phyloP scores from a whole-genome alignment of 1,284 basidiomycete species.

The Pterulicium gracile region DNA sequence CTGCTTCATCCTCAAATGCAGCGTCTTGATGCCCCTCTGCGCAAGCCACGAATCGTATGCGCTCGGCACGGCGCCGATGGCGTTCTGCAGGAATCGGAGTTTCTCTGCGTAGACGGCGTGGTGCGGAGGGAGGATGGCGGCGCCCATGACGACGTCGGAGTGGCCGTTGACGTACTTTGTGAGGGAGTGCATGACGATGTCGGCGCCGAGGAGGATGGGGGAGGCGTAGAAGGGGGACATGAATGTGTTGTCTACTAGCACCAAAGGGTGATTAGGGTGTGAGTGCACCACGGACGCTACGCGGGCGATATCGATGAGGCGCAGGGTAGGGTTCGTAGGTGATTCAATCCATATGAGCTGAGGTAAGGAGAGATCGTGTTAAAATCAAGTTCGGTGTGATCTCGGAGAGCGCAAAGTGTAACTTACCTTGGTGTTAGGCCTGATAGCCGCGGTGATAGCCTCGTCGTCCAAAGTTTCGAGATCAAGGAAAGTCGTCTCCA shows the following conservation, averaged over 20 bases:
- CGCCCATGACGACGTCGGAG: constrained; percentile 86
- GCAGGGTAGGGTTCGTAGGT: constrained; percentile 91
- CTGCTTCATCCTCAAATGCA: constrained; percentile 77
- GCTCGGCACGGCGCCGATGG: constrained; percentile 81
- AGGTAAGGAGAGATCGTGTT: constrained; percentile 3
- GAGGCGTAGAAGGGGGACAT: constrained; percentile 88
- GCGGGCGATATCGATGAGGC: constrained; percentile 69
- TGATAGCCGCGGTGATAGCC: constrained; percentile 53
- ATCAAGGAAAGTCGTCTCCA: constrained; percentile 81
- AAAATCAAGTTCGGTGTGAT: constrained; percentile 4
- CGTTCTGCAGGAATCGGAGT: constrained; percentile 88
- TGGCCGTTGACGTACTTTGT: constrained; percentile 95
- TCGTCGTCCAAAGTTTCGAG: constrained; percentile 62
- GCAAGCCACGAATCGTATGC: constrained; percentile 89
- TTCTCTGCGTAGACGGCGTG: constrained; percentile 36
- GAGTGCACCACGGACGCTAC: constrained; percentile 51
- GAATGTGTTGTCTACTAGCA: constrained; percentile 92
- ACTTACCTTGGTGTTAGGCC: constrained; percentile 73
- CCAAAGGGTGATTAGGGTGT: constrained; percentile 50
- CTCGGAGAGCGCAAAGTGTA: neutral
- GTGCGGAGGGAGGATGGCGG: constrained; percentile 57
- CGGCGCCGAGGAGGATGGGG: constrained; percentile 78
- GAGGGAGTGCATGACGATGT: constrained; percentile 71
- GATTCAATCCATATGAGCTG: constrained; percentile 96
- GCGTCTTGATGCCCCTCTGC: constrained; percentile 86